These are phyloP conservation scores for Cryptococcus floricola DNA, from an alignment of 1,284 basidiomycete species.

Conservation along the genomic window DNA sequence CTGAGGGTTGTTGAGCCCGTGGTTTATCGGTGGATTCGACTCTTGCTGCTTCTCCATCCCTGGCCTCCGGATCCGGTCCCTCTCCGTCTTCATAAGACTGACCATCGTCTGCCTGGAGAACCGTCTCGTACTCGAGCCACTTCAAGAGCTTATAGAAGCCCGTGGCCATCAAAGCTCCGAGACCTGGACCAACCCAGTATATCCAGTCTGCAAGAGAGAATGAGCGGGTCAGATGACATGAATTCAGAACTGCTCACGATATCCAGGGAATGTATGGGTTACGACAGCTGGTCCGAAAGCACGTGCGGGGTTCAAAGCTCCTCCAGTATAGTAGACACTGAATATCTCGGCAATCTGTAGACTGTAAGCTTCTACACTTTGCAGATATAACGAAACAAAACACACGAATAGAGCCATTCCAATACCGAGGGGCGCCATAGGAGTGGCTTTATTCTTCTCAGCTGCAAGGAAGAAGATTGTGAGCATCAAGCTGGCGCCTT, in stretches of 20 bases:
- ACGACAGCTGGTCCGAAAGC: conserved; percentile 49
- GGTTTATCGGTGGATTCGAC: no score
- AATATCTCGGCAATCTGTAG: conserved; percentile 47
- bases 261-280: conserved; percentile 29
- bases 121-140: conserved; percentile 46
- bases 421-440: conserved; percentile 55
- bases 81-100: no score
- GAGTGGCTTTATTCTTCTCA: conserved; percentile 54
- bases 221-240: no score
- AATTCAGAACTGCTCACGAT: conserved; percentile 8
- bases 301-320: conserved; percentile 47
- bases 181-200: conserved; percentile 47
- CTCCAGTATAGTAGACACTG: conserved; percentile 48
- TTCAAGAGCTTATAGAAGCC: conserved; percentile 48
- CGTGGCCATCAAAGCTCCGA: conserved; percentile 43
- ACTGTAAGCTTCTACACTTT: neutral
- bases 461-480: conserved; percentile 52
- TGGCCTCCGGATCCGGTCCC: no score
- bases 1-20: no score
- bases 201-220: conserved; percentile 30
- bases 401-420: conserved; percentile 51
- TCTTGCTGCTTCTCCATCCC: no score
- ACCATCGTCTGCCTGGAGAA: conserved; percentile 12
- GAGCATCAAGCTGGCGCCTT: conserved; percentile 31
- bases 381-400: neutral